phyloP scores from a whole-genome alignment of 805 yeast genomes.

The Wickerhamiella occidentalis region DNA sequence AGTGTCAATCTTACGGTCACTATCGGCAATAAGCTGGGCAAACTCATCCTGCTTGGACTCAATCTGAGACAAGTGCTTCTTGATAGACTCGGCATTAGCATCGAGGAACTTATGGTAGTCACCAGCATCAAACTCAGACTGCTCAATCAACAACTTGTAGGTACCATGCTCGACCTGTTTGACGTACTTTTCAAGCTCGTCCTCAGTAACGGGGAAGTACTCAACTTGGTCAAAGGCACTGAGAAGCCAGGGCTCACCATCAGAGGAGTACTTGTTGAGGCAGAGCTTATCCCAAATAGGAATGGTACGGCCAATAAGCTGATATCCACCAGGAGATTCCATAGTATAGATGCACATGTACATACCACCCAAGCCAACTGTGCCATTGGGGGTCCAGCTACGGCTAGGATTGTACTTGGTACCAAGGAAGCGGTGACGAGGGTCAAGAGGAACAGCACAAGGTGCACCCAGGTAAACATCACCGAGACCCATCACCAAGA shows the following conservation, averaged over 20 bases:
- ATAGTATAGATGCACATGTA: slow-evolving; percentile 97
- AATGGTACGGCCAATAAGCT: slow-evolving; percentile 87
- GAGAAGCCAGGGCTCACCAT: slow-evolving; percentile 78
- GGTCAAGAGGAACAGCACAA: slow-evolving; percentile 96
- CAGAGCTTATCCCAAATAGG: slow-evolving; percentile 96
- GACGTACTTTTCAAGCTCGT: slow-evolving; percentile 56
- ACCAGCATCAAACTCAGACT: slow-evolving; percentile 70
- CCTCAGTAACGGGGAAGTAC: slow-evolving; percentile 83
- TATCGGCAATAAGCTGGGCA: slow-evolving; percentile 56
- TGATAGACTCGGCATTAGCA: slow-evolving; percentile 60
- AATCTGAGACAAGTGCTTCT: slow-evolving; percentile 38
- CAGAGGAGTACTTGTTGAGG: slow-evolving; percentile 28
- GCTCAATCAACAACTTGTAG: slow-evolving; percentile 61
- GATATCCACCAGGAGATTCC: slow-evolving; percentile 98
- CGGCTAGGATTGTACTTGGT: slow-evolving; percentile 93
- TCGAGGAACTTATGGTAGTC: slow-evolving; percentile 69
- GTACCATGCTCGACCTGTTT: slow-evolving; percentile 72
- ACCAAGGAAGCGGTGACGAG: slow-evolving; percentile 85
- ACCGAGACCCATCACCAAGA: slow-evolving; percentile 87
- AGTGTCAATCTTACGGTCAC: slow-evolving; percentile 27
- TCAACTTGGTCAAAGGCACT: slow-evolving; percentile 90
- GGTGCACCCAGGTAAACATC: slow-evolving; percentile 98
- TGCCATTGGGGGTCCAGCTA: slow-evolving; percentile 91
- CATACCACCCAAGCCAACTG: slow-evolving; percentile 97
- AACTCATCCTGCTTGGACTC: slow-evolving; percentile 69